phyloP scores from a whole-genome alignment of 257 asterid genomes.

The Orobanche coerulescens region DNA sequence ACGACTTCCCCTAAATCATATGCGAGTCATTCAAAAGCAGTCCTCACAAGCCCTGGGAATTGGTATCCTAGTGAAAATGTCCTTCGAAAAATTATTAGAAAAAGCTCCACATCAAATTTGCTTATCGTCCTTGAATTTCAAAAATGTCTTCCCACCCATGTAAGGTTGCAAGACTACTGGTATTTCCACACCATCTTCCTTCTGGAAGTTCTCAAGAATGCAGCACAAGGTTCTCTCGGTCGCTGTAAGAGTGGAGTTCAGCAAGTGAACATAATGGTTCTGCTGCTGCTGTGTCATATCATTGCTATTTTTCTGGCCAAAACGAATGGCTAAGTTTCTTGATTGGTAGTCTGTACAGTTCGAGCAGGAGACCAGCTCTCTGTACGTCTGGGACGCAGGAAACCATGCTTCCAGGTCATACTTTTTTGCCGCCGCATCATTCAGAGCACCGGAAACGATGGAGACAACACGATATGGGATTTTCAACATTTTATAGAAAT shows the following conservation, averaged over 20 bases:
- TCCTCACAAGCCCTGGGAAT: too few species aligned
- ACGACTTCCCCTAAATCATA: too few species aligned
- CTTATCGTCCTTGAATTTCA: conserved; percentile 50
- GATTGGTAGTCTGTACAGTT: conserved; percentile 88
- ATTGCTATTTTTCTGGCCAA: conserved; percentile 63
- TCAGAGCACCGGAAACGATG: conserved; percentile 85
- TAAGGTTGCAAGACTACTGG: conserved; percentile 58
- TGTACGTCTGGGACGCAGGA: conserved; percentile 68
- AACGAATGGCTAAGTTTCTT: conserved; percentile 74
- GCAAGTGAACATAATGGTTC: conserved; percentile 67
- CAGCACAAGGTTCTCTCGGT: conserved; percentile 89
- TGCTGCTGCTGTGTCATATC: conserved; percentile 57
- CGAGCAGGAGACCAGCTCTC: conserved; percentile 96
- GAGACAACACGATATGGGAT: conserved; percentile 71
- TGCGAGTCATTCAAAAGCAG: too few species aligned
- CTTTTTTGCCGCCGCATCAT: conserved; percentile 95
- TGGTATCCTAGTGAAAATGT: too few species aligned
- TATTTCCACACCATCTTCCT: conserved; percentile 77
- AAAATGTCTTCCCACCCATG: conserved; percentile 65
- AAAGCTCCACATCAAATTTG: too few species aligned
- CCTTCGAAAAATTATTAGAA: too few species aligned
- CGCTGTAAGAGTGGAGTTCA: conserved; percentile 93
- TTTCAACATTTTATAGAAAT: conserved; percentile 69
- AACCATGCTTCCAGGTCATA: conserved; percentile 93
- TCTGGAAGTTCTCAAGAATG: conserved; percentile 83